These are phyloP conservation scores for barley (Hordeum vulgare) DNA, from an alignment of 176 grass and related monocot species.

Conservation along the genomic window MorexV3_pseudomolecules_assembly NC_058518.1:387934629-387935128, in stretches of 20 bases:
- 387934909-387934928: neutral
- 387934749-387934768: neutral
- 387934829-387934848: constrained; percentile 15
- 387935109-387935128: neutral
- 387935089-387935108: neutral
- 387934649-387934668: constrained; percentile 22
- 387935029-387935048: neutral
- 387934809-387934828: neutral
- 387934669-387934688: constrained; percentile 13
- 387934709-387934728: neutral
- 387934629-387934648: neutral
- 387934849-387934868: neutral
- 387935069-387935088: neutral
- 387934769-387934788: neutral
- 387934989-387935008: neutral
- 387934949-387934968: constrained; percentile 8
- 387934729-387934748: neutral
- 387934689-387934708: neutral
- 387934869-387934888: constrained; percentile 12
- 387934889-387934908: constrained; percentile 41
- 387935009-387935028: neutral
- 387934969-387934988: neutral
- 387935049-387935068: neutral
- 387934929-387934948: neutral
- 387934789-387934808: neutral